Conservation (phyloP, 495 filamentous ascomycete genomes). For the Glonium stellatum region DNA sequence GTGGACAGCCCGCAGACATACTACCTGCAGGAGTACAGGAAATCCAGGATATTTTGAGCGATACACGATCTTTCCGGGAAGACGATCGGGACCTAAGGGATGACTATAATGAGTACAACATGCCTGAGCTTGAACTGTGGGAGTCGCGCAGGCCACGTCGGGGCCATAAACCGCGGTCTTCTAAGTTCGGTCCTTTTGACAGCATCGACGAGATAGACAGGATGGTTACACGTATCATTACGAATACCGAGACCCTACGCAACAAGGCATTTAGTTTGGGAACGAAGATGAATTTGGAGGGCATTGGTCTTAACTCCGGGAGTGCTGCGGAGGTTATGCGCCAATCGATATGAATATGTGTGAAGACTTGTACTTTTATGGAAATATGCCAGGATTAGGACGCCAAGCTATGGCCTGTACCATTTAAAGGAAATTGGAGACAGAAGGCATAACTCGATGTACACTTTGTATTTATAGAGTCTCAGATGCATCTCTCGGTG, state of each 20-base stretch:
- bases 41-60: slow-evolving; percentile 6
- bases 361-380: too few relatives aligned
- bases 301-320: too few relatives aligned
- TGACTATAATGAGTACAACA: slow-evolving; percentile 9
- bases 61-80: not conserved
- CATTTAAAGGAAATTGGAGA: too few relatives aligned
- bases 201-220: not conserved
- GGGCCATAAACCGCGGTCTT: not conserved
- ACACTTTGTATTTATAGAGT: too few relatives aligned
- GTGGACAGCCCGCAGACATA: not conserved
- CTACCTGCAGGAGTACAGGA: not conserved
- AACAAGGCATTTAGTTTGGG: not conserved
- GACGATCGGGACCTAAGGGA: not conserved
- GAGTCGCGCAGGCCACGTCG: not conserved
- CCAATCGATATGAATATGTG: too few relatives aligned
- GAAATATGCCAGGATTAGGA: too few relatives aligned
- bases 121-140: slow-evolving; percentile 6
- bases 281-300: not conserved
- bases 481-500: too few relatives aligned
- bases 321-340: too few relatives aligned
- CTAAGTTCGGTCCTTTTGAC: not conserved
- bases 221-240: not conserved
- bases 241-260: not conserved
- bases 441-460: too few relatives aligned
- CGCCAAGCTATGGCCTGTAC: too few relatives aligned